phyloP scores from a whole-genome alignment of 306 rosid genomes.

The Dicorynia guianensis region DNA sequence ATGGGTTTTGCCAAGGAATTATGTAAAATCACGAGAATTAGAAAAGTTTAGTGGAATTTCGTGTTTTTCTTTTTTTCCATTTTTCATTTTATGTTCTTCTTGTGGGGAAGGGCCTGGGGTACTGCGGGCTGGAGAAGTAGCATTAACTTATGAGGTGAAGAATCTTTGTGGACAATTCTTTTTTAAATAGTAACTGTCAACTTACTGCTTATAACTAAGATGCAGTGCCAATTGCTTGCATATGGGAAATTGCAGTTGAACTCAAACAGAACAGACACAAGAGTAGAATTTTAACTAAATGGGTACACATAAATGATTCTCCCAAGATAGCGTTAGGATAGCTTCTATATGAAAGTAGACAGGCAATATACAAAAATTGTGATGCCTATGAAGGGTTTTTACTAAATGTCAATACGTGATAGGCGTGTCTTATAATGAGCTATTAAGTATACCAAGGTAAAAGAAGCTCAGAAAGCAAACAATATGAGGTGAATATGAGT shows the following conservation, averaged over 20 bases:
- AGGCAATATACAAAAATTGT: neutral
- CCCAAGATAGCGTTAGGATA: neutral
- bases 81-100: too few species aligned
- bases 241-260: neutral
- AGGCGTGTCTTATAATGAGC: neutral
- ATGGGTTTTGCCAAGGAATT: neutral
- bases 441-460: slow-evolving; percentile 12
- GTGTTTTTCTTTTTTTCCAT: too few species aligned
- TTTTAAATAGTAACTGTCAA: too few species aligned
- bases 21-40: neutral
- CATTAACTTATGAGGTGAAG: too few species aligned
- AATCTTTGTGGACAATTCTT: too few species aligned
- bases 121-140: too few species aligned
- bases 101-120: too few species aligned
- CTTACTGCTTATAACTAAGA: neutral
- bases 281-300: neutral
- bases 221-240: neutral
- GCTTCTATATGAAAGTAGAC: neutral
- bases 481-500: neutral
- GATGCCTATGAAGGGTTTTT: neutral
- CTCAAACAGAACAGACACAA: neutral
- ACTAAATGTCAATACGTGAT: neutral
- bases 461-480: neutral
- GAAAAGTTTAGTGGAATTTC: neutral
- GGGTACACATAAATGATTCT: neutral